These are phyloP conservation scores for Ammopiptanthus mongolicus DNA, from an alignment of 306 rosid species.

Conservation along the genomic window DNA sequence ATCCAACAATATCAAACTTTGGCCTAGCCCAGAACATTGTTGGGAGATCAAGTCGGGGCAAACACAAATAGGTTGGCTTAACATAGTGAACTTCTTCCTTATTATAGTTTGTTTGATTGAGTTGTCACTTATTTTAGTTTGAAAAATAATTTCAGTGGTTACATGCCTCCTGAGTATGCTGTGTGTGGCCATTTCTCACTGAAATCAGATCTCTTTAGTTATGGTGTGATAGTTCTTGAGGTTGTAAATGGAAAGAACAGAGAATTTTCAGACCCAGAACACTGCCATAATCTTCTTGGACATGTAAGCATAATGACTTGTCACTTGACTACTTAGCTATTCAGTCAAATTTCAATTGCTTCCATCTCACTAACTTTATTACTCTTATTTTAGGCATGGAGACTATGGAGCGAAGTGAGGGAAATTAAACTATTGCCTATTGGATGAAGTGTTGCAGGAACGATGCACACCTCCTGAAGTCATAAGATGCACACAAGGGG, in stretches of 20 bases:
- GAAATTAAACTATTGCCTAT: background rate
- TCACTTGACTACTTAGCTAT: background rate
- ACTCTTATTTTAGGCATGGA: background rate
- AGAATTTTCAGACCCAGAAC: background rate
- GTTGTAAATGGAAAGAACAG: background rate
- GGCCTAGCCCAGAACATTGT: background rate
- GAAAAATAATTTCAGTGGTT: slow-evolving; percentile 2
- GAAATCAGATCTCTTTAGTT: slow-evolving; percentile 12
- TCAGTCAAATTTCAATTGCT: background rate
- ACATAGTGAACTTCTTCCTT: background rate
- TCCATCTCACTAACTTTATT: background rate
- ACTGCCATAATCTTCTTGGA: slow-evolving; percentile 1
- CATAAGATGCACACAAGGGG: slow-evolving; percentile 8
- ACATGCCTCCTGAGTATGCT: slow-evolving; percentile 16
- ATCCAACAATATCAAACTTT: slow-evolving; percentile 2
- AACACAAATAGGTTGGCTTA: slow-evolving; percentile 1
- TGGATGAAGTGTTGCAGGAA: background rate
- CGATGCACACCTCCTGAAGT: background rate
- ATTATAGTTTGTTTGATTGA: background rate
- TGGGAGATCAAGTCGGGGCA: slow-evolving; percentile 1
- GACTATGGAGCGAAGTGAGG: background rate
- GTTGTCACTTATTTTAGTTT: background rate
- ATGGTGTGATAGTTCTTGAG: slow-evolving; percentile 3
- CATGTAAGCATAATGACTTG: background rate
- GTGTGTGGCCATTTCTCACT: background rate